phyloP scores from a whole-genome alignment of 495 filamentous ascomycete genomes.

The Tetracladium setigerum region DNA sequence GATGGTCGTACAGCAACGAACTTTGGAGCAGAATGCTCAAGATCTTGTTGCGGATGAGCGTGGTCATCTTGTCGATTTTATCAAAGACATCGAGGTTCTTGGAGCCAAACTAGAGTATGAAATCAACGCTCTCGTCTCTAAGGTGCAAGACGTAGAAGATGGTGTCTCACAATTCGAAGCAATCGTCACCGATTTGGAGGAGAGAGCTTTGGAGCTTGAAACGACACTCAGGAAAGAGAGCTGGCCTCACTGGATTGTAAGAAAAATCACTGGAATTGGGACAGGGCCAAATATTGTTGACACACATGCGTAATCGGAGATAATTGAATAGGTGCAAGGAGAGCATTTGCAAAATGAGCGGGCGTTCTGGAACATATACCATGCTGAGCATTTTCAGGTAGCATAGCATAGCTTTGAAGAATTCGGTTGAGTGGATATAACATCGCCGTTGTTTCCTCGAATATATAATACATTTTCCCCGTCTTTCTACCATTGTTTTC shows the following conservation, averaged over 20 bases:
- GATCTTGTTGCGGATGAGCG: constrained; percentile 63
- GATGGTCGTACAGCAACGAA: constrained; percentile 54
- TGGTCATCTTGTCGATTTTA: constrained; percentile 56
- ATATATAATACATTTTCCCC: constrained; percentile 13
- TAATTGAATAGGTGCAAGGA: not conserved
- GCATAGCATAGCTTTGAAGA: constrained; percentile 1
- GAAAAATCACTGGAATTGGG: constrained; percentile 52
- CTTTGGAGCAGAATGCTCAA: constrained; percentile 54
- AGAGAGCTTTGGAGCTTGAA: constrained; percentile 62
- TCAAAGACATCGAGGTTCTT: constrained; percentile 76
- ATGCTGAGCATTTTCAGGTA: constrained; percentile 17
- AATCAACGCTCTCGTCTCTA: constrained; percentile 68
- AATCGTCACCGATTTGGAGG: constrained; percentile 74
- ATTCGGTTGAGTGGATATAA: constrained; percentile 5
- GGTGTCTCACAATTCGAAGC: constrained; percentile 73
- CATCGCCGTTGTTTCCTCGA: constrained; percentile 13
- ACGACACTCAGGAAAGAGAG: constrained; percentile 54
- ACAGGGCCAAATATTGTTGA: constrained; percentile 44
- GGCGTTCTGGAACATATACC: constrained; percentile 23
- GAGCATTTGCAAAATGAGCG: not conserved
- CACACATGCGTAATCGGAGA: not conserved
- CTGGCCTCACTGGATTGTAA: constrained; percentile 50
- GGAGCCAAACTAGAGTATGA: constrained; percentile 93
- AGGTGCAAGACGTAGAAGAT: constrained; percentile 83
- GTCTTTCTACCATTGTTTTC: not conserved